These are phyloP conservation scores for Diaporthe capsici DNA, from an alignment of 2,329 filamentous ascomycete genomes.

Conservation along the genomic window DNA sequence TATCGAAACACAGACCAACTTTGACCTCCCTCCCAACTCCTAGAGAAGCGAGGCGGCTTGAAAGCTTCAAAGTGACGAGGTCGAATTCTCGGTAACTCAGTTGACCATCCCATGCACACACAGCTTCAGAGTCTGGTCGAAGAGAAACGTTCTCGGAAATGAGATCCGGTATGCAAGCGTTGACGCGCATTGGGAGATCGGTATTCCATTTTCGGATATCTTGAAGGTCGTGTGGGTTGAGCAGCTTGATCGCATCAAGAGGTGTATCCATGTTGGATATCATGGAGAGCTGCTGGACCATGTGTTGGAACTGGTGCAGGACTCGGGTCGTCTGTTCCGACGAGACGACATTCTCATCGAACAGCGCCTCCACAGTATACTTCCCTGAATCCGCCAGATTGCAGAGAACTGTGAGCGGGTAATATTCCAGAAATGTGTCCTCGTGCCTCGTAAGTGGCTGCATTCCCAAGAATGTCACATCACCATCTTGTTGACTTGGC, in stretches of 20 bases:
- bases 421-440: neutral
- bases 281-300: neutral
- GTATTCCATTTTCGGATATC: neutral
- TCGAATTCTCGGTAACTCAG: conserved; percentile 50
- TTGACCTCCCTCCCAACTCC: conserved; percentile 49
- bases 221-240: neutral
- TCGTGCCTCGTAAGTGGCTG: neutral
- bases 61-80: conserved; percentile 44
- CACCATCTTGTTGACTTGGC: neutral
- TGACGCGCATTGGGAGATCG: neutral
- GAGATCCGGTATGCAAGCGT: neutral
- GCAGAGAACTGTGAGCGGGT: neutral
- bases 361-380: neutral
- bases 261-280: neutral
- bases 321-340: neutral
- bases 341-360: neutral
- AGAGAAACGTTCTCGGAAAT: conserved; percentile 12
- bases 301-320: neutral
- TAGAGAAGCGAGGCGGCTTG: conserved; percentile 44
- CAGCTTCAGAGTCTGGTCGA: conserved; percentile 44
- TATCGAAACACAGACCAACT: conserved; percentile 49
- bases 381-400: neutral
- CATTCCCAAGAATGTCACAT: neutral
- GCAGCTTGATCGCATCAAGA: neutral
- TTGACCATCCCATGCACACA: conserved; percentile 50